Conservation (phyloP, 495 filamentous ascomycete genomes). For the Penicillium desertorum region DNA sequence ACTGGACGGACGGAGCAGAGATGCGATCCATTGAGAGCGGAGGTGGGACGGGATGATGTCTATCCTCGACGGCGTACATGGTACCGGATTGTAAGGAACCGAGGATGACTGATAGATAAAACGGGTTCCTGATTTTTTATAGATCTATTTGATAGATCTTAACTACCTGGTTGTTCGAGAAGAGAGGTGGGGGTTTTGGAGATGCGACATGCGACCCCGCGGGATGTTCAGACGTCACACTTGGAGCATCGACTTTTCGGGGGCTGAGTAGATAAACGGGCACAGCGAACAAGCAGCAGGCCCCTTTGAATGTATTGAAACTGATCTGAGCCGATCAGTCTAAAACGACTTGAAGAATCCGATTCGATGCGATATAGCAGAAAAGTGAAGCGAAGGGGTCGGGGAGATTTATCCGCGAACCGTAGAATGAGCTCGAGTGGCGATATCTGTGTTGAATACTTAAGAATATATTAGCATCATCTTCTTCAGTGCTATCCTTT, state of each 20-base stretch:
- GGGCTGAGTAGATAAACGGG: conserved; percentile 12
- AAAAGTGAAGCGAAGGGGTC: not conserved
- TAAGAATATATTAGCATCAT: not conserved
- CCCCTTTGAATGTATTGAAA: not conserved
- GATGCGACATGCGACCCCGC: conserved; percentile 32
- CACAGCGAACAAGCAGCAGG: conserved; percentile 6
- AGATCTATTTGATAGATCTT: conserved; percentile 20
- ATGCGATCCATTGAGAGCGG: conserved; percentile 53
- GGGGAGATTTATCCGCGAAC: conserved; percentile 8
- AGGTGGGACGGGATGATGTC: conserved; percentile 43
- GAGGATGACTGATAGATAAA: conserved; percentile 20
- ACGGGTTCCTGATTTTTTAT: conserved; percentile 11
- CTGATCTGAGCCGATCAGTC: not conserved
- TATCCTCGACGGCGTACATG: conserved; percentile 50
- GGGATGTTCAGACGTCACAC: conserved; percentile 34
- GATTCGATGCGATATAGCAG: conserved; percentile 7
- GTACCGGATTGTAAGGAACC: conserved; percentile 31
- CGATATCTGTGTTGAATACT: conserved; percentile 1
- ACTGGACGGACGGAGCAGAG: conserved; percentile 41
- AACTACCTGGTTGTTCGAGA: conserved; percentile 9
- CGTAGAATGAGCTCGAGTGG: conserved; percentile 15
- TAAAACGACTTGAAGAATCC: not conserved
- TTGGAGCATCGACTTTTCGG: conserved; percentile 33
- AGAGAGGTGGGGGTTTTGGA: conserved; percentile 6
- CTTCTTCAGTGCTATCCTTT: not conserved